A percentile compares a stretch with the other conserved stretches of the same genome.
Conservation (phyloP, 176 grass and related monocot genomes). For the Tillandsia leiboldiana region DNA sequence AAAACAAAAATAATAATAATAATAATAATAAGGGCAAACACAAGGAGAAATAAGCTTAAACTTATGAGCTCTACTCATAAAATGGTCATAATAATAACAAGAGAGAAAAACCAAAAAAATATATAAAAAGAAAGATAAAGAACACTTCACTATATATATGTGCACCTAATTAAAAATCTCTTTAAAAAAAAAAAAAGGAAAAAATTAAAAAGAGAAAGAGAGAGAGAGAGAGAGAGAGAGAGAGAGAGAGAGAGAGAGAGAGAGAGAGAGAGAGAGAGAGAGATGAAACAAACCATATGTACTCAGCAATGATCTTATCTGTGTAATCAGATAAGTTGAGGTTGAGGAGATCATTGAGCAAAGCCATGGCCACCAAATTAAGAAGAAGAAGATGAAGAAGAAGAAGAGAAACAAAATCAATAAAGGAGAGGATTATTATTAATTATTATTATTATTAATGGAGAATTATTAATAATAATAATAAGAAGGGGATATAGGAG, state of each 20-base stretch:
- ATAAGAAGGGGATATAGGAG: no score
- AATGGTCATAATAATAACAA: no score
- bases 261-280: conserved; percentile 3
- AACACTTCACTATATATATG: no score
- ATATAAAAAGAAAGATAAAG: no score
- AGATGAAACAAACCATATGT: conserved; percentile 50
- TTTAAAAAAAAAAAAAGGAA: not conserved
- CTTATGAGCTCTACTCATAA: no score
- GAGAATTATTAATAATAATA: no score
- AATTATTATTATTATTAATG: no score
- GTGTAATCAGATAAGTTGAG: conserved; percentile 66
- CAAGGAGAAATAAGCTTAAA: not conserved
- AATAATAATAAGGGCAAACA: not conserved
- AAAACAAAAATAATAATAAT: no score
- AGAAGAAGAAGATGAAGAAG: conserved; percentile 10
- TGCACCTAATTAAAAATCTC: not conserved
- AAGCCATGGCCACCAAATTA: conserved; percentile 45
- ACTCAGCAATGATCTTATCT: conserved; percentile 73
- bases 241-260: no score
- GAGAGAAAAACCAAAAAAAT: no score
- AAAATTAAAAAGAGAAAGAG: not conserved
- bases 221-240: not conserved
- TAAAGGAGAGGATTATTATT: not conserved
- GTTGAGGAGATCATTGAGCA: conserved; percentile 60
- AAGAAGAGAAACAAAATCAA: conserved; percentile 9